phyloP scores from a whole-genome alignment of 2,329 filamentous ascomycete genomes.

The Aspergillus awamori region DNA sequence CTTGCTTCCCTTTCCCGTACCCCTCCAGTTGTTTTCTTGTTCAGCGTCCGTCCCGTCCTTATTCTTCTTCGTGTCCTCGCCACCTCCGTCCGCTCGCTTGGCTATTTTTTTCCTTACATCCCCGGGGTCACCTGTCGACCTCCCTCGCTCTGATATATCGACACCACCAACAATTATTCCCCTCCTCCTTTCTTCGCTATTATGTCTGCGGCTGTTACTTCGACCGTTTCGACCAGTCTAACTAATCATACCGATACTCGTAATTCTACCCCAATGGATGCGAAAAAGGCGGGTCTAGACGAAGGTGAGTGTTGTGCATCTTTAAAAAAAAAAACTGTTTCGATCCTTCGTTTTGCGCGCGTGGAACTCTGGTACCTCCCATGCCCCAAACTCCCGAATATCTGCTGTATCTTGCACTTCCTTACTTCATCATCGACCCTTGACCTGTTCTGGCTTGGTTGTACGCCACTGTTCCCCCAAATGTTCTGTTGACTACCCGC shows the following conservation, averaged over 20 bases:
- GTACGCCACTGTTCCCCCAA: slow-evolving; percentile 33
- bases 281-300: slow-evolving; percentile 43
- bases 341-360: slow-evolving; percentile 16
- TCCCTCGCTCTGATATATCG: slow-evolving; percentile 23
- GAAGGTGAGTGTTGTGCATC: slow-evolving; percentile 41
- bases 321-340: slow-evolving; percentile 1
- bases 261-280: slow-evolving; percentile 48
- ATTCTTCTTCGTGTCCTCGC: slow-evolving; percentile 17
- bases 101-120: slow-evolving; percentile 18
- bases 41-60: slow-evolving; percentile 17
- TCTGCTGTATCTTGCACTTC: slow-evolving; percentile 13
- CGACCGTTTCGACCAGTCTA: slow-evolving; percentile 37
- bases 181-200: slow-evolving; percentile 17
- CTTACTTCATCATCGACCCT: slow-evolving; percentile 21
- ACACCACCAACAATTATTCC: background rate
- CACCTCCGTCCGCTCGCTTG: slow-evolving; percentile 26
- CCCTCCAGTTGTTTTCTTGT: slow-evolving; percentile 9
- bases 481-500: slow-evolving; percentile 30
- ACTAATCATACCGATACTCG: slow-evolving; percentile 31
- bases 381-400: slow-evolving; percentile 3
- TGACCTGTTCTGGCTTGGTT: slow-evolving; percentile 33
- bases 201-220: slow-evolving; percentile 48
- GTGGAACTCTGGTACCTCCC: slow-evolving; percentile 10
- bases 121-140: slow-evolving; percentile 24
- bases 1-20: slow-evolving; percentile 6